These are phyloP conservation scores for Fragaria vesca DNA, from an alignment of 306 rosid genomes.

Conservation along the genomic window DNA sequence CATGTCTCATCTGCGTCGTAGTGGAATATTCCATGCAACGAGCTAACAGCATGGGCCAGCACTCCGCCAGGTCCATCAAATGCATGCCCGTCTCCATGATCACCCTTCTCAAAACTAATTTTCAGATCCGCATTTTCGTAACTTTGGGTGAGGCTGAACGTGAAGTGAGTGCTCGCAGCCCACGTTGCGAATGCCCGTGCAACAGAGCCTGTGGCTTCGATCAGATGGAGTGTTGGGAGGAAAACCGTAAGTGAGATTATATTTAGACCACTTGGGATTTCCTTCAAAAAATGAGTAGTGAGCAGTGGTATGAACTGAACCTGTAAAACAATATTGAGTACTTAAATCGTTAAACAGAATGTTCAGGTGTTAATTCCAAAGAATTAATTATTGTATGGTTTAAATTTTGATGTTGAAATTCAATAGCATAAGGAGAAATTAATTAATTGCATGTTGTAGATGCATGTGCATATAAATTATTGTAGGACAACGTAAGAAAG, in stretches of 20 bases:
- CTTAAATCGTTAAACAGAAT: not conserved
- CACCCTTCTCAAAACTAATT: slow-evolving; percentile 10
- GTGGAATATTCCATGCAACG: slow-evolving; percentile 32
- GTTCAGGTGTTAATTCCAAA: not conserved
- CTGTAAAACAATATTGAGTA: not conserved
- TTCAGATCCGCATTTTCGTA: slow-evolving; percentile 3
- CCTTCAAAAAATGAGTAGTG: slow-evolving; percentile 14
- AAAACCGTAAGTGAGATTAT: slow-evolving; percentile 22
- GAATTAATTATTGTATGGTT: not conserved
- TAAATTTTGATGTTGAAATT: not conserved
- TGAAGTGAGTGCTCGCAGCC: slow-evolving; percentile 18
- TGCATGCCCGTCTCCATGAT: slow-evolving; percentile 28
- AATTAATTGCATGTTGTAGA: too few relatives aligned
- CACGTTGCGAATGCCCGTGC: slow-evolving; percentile 29
- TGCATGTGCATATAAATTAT: too few relatives aligned
- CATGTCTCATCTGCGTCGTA: slow-evolving; percentile 33
- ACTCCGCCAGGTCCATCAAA: slow-evolving; percentile 28
- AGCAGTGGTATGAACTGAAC: slow-evolving; percentile 6
- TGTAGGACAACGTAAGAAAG: too few relatives aligned
- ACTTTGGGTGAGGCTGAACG: not conserved
- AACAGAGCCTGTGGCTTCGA: slow-evolving; percentile 4
- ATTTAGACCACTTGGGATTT: slow-evolving; percentile 30
- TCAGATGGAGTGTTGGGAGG: not conserved
- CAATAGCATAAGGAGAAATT: too few relatives aligned
- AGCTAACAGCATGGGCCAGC: slow-evolving; percentile 31